Percentiles rank a stretch among this genome's conserved stretches.
Evolutionary conservation across 345 rosid genomes (phyloP).

Genomic region (Salix brachista): DNA sequence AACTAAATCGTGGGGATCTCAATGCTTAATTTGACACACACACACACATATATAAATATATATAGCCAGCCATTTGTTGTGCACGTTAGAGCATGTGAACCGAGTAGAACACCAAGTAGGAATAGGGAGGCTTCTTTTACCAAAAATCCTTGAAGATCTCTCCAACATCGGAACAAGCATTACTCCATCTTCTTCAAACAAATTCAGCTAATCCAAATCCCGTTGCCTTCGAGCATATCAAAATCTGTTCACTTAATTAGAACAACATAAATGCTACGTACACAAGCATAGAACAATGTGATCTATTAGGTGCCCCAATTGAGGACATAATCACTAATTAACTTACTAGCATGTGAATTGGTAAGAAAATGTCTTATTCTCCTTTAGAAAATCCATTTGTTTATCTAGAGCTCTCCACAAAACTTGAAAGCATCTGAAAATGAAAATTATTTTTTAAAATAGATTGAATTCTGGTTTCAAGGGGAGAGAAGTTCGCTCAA

Average conservation of each 20-base stretch:
- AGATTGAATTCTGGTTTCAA: too few species aligned
- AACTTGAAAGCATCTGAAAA: too few species aligned
- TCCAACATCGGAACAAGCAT: not conserved
- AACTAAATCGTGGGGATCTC: not conserved
- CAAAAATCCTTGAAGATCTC: conserved; percentile 15
- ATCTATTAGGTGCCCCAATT: not conserved
- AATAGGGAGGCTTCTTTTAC: conserved; percentile 9
- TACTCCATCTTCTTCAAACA: not conserved
- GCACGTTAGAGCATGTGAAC: too few species aligned
- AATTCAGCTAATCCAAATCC: conserved; percentile 36
- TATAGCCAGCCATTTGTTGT: not conserved
- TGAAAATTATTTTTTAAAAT: too few species aligned
- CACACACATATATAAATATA: too few species aligned
- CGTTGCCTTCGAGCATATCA: conserved; percentile 17
- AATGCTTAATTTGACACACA: not conserved
- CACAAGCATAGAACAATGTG: not conserved
- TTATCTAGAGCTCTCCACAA: too few species aligned
- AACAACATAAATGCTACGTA: not conserved
- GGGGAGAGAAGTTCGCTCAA: too few species aligned
- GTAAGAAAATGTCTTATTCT: not conserved
- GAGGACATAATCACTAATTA: not conserved
- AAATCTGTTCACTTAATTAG: not conserved
- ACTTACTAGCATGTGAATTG: too few species aligned
- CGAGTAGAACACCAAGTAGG: not conserved
- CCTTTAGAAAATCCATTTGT: too few species aligned